A percentile compares a stretch with the other conserved stretches of the same genome.
Evolutionary conservation across 2,329 filamentous ascomycete genomes (phyloP).

Genomic region (Sarocladium strictum): DNA sequence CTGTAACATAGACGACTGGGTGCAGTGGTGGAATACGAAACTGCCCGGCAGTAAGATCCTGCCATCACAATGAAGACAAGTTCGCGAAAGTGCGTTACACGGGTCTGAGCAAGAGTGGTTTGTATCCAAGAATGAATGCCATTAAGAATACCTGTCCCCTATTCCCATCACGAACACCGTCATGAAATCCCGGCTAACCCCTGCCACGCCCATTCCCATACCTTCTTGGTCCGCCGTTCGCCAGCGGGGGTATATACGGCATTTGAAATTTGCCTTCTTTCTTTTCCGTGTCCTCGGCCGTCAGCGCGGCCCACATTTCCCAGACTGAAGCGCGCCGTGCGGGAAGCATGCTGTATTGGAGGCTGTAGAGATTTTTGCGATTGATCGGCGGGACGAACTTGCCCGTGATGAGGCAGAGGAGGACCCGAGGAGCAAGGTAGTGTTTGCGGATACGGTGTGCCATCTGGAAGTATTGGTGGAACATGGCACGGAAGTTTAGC

Average conservation of each 20-base stretch:
- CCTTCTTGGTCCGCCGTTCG: conserved; percentile 6
- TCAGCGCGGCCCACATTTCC: conserved; percentile 78
- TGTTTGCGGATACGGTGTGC: conserved; percentile 88
- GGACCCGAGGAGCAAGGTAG: conserved; percentile 83
- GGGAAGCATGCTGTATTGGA: conserved; percentile 98
- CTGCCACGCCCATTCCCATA: conserved; percentile 20
- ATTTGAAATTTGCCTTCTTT: neutral
- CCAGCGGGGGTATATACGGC: conserved; percentile 10
- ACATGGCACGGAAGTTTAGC: conserved; percentile 86
- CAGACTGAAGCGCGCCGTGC: conserved; percentile 70
- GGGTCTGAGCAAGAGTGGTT: neutral
- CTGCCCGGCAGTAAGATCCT: too few relatives aligned
- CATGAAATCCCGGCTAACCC: neutral
- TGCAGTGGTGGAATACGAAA: too few relatives aligned
- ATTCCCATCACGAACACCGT: neutral
- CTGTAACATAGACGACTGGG: too few relatives aligned
- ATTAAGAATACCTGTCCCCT: neutral
- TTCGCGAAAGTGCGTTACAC: too few relatives aligned
- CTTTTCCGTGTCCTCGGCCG: conserved; percentile 17
- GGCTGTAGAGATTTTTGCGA: conserved; percentile 85
- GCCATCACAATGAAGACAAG: too few relatives aligned
- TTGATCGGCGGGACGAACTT: conserved; percentile 94
- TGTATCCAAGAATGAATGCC: neutral
- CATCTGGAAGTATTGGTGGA: conserved; percentile 95
- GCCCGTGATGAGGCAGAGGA: conserved; percentile 82